Evolutionary conservation across 345 rosid species (phyloP).

Genomic region (Euphorbia lathyris): DNA sequence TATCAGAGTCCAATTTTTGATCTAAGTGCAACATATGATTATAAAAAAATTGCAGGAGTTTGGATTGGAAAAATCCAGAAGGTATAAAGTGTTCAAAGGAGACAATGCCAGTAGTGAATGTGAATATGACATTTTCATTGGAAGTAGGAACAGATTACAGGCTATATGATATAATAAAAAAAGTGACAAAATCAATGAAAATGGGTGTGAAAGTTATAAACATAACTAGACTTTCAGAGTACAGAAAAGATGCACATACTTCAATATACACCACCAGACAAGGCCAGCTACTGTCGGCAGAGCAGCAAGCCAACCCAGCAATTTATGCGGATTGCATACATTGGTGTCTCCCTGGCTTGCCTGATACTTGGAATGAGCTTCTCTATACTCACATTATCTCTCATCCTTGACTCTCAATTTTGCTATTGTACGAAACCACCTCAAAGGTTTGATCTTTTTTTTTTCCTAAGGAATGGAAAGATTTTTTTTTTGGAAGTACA

Average conservation of each 20-base stretch:
- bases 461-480: too few relatives aligned
- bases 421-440: too few relatives aligned
- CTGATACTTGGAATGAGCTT: constrained; percentile 30
- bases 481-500: too few relatives aligned
- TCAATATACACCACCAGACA: constrained; percentile 22
- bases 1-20: too few relatives aligned
- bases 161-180: background rate
- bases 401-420: background rate
- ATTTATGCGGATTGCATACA: constrained; percentile 29
- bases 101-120: constrained; percentile 12
- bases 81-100: constrained; percentile 25
- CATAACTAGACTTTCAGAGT: constrained; percentile 24
- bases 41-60: constrained; percentile 14
- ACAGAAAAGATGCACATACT: constrained; percentile 33
- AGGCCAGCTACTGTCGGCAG: constrained; percentile 17
- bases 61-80: constrained; percentile 23
- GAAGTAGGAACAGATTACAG: constrained; percentile 23
- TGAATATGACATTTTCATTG: background rate
- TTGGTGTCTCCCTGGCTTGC: constrained; percentile 30
- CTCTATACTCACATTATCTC: constrained; percentile 23
- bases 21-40: too few relatives aligned
- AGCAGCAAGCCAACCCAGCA: constrained; percentile 22
- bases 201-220: constrained; percentile 16
- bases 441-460: too few relatives aligned
- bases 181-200: constrained; percentile 18